These are phyloP conservation scores for Forsythia suspensa DNA, from an alignment of 257 asterid species.

Conservation along the genomic window DNA sequence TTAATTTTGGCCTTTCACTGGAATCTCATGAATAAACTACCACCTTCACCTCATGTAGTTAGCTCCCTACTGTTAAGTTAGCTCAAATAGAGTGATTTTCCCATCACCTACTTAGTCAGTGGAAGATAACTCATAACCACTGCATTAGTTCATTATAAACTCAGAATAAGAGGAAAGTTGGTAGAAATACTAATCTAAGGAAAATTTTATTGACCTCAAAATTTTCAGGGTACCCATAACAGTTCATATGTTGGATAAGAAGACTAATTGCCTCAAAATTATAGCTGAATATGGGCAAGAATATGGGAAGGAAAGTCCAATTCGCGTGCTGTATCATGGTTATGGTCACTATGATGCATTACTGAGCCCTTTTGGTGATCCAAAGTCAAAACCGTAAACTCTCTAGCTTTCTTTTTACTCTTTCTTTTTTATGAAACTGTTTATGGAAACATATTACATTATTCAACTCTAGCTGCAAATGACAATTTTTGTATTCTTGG, in stretches of 20 bases:
- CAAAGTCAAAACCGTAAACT: constrained; percentile 39
- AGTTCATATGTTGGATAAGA: constrained; percentile 66
- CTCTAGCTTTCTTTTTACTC: background rate
- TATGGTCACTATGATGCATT: constrained; percentile 74
- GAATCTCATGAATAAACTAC: background rate
- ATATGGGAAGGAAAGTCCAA: constrained; percentile 58
- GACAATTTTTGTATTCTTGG: background rate
- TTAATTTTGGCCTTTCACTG: background rate
- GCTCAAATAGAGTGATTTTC: background rate
- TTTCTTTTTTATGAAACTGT: background rate
- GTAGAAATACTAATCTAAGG: background rate
- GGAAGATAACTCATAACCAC: background rate
- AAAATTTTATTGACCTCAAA: background rate
- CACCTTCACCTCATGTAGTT: background rate
- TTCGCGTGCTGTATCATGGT: constrained; percentile 67
- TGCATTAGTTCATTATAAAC: background rate
- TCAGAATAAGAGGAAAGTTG: background rate
- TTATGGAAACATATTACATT: background rate
- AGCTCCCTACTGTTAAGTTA: background rate
- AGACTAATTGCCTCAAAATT: constrained; percentile 44
- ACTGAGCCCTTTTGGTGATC: constrained; percentile 31
- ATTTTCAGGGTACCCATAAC: constrained; percentile 60
- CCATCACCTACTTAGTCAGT: background rate
- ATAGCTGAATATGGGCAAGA: constrained; percentile 78
- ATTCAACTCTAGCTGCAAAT: background rate